Base-by-base conservation (phyloP, 2,329 filamentous ascomycete genomes). In the Polychaeton citri region DNA sequence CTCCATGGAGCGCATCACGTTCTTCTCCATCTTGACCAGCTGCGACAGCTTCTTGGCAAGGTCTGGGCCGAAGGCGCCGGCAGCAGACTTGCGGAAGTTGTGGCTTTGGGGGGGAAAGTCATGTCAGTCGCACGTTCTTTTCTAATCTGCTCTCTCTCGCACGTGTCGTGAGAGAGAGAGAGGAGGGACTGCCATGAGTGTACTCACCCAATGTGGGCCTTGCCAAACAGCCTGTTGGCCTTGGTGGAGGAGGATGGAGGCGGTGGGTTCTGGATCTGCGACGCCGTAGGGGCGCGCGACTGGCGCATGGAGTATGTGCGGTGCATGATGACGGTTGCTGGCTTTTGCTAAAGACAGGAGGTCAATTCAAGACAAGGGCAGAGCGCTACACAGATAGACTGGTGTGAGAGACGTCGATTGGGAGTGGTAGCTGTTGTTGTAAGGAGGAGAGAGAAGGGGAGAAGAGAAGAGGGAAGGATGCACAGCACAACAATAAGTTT, bases 21-120 rank as follows among this genome's bases (percentile, higher is more conserved):
- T 96, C 78, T 98, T 98, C 69, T 98, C 90, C 90, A 98, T 98
- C 76, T 98, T 98, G 45, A 98, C 90, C 36, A 98, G 75, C 67
- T 93, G 84, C 28, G 87, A 85, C 43, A 98, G 79, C 74, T 98
- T 98, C 74, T 94, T 95, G 40, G 90, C 81, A 40, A 98, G 78
- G 54, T 98, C 90, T 39, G 87, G 76, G 21, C 76, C 76, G 53
- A 85, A 86, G 50, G 81, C 79, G 48, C 81, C 82, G 44, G 81
- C 80, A 30, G 79, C 72, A 55, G 80, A 79, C 55, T 76, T 73
- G 51, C 82, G 74, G 58, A 86, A 74, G 30, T 69, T 74, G 69
- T 82, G 74, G 55, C 79, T 78, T 79, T 52, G 26, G 41, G 33
- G 21, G 28, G 33, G 17, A 16, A n/a, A 13, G 26, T 37, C 18